These are phyloP conservation scores for Marchantia paleacea DNA, from an alignment of 225 moss, liverwort and hornwort genomes.

Conservation along the genomic window DNA sequence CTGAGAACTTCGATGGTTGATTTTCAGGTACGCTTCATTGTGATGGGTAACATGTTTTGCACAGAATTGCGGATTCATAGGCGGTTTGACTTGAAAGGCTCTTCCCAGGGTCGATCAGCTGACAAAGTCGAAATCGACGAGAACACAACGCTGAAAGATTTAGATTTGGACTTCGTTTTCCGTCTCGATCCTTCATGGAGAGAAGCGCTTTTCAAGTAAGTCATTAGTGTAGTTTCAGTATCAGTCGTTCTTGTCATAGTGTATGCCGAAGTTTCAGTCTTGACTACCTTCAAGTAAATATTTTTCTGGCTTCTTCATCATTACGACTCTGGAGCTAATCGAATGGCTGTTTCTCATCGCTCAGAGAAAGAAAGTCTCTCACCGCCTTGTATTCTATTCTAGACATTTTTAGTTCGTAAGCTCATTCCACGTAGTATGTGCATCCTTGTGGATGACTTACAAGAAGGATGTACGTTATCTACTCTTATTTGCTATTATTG, in stretches of 20 bases:
- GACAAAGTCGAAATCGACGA: constrained; percentile 99
- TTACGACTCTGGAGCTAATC: too few species aligned
- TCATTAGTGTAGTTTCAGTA: neutral
- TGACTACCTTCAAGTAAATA: too few species aligned
- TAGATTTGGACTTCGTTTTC: constrained; percentile 92
- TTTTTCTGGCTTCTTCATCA: too few species aligned
- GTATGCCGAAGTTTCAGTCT: too few species aligned
- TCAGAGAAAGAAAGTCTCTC: too few species aligned
- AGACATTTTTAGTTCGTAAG: too few species aligned
- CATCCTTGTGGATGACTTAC: too few species aligned
- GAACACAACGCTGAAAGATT: constrained; percentile 92
- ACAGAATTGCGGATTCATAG: constrained; percentile 98
- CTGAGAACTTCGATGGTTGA: constrained; percentile 16
- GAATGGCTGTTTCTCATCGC: too few species aligned
- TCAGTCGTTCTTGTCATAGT: neutral
- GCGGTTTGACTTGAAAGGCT: constrained; percentile 95
- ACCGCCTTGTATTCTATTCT: too few species aligned
- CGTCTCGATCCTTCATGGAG: constrained; percentile 98
- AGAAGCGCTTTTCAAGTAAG: constrained; percentile 87
- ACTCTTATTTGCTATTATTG: too few species aligned
- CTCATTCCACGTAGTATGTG: too few species aligned
- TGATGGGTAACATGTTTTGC: constrained; percentile 99
- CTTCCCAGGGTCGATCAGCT: constrained; percentile 93
- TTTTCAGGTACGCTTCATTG: constrained; percentile 94
- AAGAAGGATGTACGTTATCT: too few species aligned